Evolutionary conservation across 2,329 filamentous ascomycete genomes (phyloP).

Genomic region (Talaromyces sp.): DNA sequence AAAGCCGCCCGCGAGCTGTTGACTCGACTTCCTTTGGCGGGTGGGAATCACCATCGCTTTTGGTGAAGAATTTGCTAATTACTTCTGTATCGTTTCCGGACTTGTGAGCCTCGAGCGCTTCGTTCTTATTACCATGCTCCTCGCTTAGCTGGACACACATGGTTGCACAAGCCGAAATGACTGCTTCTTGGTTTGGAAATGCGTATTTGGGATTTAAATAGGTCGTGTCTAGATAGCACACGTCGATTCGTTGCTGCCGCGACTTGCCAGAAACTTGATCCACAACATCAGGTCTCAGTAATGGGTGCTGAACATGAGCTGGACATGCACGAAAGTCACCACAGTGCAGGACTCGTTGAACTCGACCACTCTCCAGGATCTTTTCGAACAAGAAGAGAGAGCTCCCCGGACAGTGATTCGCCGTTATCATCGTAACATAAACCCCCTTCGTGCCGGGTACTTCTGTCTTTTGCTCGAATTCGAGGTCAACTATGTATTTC

Average conservation of each 20-base stretch:
- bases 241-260: constrained; percentile 81
- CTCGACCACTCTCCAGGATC: constrained; percentile 55
- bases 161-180: constrained; percentile 80
- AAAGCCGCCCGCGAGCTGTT: constrained; percentile 52
- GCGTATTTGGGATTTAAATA: constrained; percentile 95
- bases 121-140: constrained; percentile 53
- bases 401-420: constrained; percentile 94
- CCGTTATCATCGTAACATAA: constrained; percentile 86
- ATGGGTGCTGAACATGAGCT: constrained; percentile 74
- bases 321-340: constrained; percentile 92
- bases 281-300: constrained; percentile 68
- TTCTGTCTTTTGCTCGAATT: constrained; percentile 75
- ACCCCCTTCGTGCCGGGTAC: constrained; percentile 79
- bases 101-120: constrained; percentile 55
- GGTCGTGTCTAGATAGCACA: constrained; percentile 95
- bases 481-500: constrained; percentile 77
- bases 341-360: constrained; percentile 84
- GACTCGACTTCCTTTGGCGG: constrained; percentile 30
- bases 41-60: constrained; percentile 29
- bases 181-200: constrained; percentile 82
- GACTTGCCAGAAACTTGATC: constrained; percentile 66
- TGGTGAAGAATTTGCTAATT: constrained; percentile 60
- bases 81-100: constrained; percentile 50
- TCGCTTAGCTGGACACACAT: constrained; percentile 76
- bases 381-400: constrained; percentile 93